Percentiles rank a stretch among this genome's conserved stretches.
phyloP scores from a whole-genome alignment of 148 eudicot genomes.

The Rhododendron henanense region DNA sequence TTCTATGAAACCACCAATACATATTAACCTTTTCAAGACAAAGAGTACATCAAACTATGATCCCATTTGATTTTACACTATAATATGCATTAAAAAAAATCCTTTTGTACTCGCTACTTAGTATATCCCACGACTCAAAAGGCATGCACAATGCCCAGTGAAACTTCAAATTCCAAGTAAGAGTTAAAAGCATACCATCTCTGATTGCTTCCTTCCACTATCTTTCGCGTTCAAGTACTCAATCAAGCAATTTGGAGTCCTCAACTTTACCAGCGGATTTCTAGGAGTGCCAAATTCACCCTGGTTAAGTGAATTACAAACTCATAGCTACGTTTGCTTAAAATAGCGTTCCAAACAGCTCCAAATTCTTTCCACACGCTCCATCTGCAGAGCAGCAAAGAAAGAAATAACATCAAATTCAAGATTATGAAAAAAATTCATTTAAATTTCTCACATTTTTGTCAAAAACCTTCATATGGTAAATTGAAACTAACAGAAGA shows the following conservation, averaged over 20 bases:
- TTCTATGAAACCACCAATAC: background rate
- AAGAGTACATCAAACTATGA: background rate
- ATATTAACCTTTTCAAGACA: background rate
- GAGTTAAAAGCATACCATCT: conserved; percentile 11
- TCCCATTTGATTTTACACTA: background rate
- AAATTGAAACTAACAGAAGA: background rate
- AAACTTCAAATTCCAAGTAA: background rate
- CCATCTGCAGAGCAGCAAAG: background rate
- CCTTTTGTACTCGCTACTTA: background rate
- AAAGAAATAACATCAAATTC: background rate
- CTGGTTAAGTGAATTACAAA: background rate
- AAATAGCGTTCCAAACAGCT: background rate
- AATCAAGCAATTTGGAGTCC: conserved; percentile 5
- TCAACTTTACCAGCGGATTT: conserved; percentile 2
- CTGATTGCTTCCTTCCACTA: conserved; percentile 3
- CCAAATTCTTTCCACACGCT: conserved; percentile 1
- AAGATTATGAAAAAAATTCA: background rate
- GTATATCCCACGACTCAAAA: background rate
- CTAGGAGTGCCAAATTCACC: background rate
- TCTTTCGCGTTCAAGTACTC: background rate
- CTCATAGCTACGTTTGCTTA: background rate
- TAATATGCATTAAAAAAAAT: background rate
- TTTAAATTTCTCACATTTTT: no score
- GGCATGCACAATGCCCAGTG: no score
- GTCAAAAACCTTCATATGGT: background rate